These are phyloP conservation scores for Strigomonas culicis DNA, from an alignment of 208 protist genomes.

Conservation along the genomic window DNA sequence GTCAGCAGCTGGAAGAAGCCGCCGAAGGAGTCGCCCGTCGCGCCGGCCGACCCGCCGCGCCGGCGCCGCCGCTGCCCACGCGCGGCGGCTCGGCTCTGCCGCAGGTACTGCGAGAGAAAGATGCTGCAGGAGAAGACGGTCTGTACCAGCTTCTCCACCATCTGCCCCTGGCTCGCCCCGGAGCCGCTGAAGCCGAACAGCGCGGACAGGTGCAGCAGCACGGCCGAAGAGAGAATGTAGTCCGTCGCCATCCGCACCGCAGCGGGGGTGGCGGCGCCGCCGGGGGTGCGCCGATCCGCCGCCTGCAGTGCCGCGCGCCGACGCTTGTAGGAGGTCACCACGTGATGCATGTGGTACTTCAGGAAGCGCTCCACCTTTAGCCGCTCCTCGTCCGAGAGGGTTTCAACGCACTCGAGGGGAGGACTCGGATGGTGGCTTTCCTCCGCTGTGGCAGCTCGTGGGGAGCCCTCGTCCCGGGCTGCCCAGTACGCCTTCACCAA, in stretches of 20 bases:
- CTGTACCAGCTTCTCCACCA: conserved; percentile 57
- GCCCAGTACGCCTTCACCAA: too few species aligned
- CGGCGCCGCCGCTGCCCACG: not conserved
- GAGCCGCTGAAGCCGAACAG: conserved; percentile 50
- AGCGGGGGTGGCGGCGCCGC: not conserved
- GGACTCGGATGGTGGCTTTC: too few species aligned
- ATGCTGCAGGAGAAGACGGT: conserved; percentile 52
- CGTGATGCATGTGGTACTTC: conserved; percentile 74
- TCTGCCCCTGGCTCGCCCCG: conserved; percentile 11
- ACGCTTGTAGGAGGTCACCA: conserved; percentile 40
- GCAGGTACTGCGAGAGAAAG: conserved; percentile 46
- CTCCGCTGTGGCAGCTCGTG: too few species aligned
- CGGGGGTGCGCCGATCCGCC: not conserved
- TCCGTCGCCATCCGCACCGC: conserved; percentile 14
- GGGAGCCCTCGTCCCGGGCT: too few species aligned
- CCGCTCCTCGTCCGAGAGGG: too few species aligned
- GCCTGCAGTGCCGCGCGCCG: not conserved
- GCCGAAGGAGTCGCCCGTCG: too few species aligned
- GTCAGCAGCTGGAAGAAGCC: too few species aligned
- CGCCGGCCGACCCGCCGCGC: not conserved
- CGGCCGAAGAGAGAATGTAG: conserved; percentile 35
- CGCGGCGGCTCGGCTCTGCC: conserved; percentile 12
- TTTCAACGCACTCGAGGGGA: too few species aligned
- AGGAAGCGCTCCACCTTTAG: too few species aligned
- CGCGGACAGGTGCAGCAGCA: conserved; percentile 65